Percentiles rank a stretch among this genome's conserved stretches.
Conservation (phyloP, 257 asterid species). For the Buddleja alternifolia region DNA sequence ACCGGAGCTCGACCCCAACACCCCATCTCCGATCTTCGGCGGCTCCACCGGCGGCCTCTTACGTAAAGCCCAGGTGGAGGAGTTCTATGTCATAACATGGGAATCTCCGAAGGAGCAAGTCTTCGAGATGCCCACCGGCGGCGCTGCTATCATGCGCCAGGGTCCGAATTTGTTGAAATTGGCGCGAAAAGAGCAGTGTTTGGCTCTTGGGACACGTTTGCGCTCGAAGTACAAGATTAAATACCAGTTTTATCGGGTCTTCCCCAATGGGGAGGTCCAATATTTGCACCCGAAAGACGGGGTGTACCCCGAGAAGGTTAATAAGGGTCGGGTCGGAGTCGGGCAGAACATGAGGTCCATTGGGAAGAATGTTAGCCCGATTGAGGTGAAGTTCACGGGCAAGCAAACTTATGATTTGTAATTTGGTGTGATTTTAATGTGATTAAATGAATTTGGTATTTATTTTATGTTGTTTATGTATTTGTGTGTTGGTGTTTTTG, state of each 20-base stretch:
- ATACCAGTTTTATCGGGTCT: constrained; percentile 86
- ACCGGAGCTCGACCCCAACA: constrained; percentile 86
- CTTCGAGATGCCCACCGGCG: constrained; percentile 98
- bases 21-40: constrained; percentile 94
- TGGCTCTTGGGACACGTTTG: constrained; percentile 81
- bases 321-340: constrained; percentile 82
- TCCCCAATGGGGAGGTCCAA: constrained; percentile 94
- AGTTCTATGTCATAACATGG: constrained; percentile 94
- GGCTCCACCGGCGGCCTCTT: constrained; percentile 96
- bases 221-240: constrained; percentile 92
- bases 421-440: constrained; percentile 33
- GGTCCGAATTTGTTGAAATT: constrained; percentile 85
- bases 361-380: constrained; percentile 78
- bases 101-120: constrained; percentile 92
- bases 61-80: constrained; percentile 91
- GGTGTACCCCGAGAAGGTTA: constrained; percentile 95
- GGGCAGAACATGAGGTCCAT: constrained; percentile 73
- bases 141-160: constrained; percentile 93
- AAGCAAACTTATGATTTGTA: constrained; percentile 76
- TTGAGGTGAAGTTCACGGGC: constrained; percentile 93
- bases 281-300: constrained; percentile 97
- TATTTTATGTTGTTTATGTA: constrained; percentile 22
- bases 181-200: constrained; percentile 92
- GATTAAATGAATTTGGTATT: constrained; percentile 15
- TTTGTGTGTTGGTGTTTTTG: constrained; percentile 17